A percentile compares a stretch with the other conserved stretches of the same genome.
Evolutionary conservation across 371 early-diverging fungal species (phyloP).

Genomic region (Synchytrium microbalum): DNA sequence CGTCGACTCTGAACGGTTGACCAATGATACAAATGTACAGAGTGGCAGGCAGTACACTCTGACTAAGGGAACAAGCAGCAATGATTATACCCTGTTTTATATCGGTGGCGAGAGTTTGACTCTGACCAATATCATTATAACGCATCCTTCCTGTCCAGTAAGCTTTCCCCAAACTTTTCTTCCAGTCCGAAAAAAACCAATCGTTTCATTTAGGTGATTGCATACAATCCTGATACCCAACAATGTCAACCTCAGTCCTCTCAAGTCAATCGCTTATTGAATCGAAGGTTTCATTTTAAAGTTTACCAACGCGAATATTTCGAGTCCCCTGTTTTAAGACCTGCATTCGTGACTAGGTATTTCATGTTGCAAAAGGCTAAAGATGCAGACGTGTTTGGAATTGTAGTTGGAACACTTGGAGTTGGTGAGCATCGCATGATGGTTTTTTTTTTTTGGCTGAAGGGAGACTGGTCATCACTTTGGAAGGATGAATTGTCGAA

Average conservation of each 20-base stretch:
- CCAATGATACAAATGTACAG: background rate
- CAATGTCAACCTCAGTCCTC: conserved; percentile 41
- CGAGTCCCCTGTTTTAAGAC: conserved; percentile 59
- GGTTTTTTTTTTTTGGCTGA: conserved; percentile 8
- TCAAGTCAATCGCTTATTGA: too few species aligned
- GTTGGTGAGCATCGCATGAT: conserved; percentile 53
- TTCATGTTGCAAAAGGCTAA: conserved; percentile 83
- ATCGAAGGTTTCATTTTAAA: too few species aligned
- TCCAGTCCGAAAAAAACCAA: conserved; percentile 38
- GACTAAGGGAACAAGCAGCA: conserved; percentile 39
- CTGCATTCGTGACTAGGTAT: conserved; percentile 67
- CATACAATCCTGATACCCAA: conserved; percentile 52
- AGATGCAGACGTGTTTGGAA: conserved; percentile 86
- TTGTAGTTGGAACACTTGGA: conserved; percentile 92
- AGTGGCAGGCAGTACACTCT: conserved; percentile 44
- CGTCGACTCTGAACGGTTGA: background rate
- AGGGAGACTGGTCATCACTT: conserved; percentile 5
- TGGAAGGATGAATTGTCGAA: background rate
- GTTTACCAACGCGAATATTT: too few species aligned
- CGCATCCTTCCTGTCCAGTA: background rate
- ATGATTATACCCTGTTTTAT: conserved; percentile 69
- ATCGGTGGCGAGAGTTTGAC: conserved; percentile 73
- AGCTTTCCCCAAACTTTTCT: background rate
- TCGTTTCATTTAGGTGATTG: conserved; percentile 45
- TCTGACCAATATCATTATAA: conserved; percentile 61